Conservation (phyloP, 2,329 filamentous ascomycete species). For the Sarocladiaceae sp. region DNA sequence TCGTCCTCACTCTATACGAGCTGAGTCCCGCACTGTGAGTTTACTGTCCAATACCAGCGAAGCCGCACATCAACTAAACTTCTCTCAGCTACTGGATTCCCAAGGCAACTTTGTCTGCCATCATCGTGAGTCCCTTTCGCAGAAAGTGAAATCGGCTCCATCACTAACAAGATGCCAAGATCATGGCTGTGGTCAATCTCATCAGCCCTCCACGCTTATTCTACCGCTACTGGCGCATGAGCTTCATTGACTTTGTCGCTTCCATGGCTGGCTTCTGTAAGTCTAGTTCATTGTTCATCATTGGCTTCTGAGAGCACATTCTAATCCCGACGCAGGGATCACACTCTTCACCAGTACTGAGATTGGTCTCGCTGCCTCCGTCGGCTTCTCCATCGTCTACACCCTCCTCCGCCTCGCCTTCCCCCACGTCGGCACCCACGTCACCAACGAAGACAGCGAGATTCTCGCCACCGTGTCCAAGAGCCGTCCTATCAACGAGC, state of each 20-base stretch:
- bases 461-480: constrained; percentile 20
- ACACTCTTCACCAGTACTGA: constrained; percentile 56
- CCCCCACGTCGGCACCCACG: constrained; percentile 29
- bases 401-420: constrained; percentile 54
- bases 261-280: constrained; percentile 50
- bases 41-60: background rate
- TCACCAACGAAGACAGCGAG: constrained; percentile 21
- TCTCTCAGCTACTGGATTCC: constrained; percentile 51
- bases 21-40: constrained; percentile 48
- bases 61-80: background rate
- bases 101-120: constrained; percentile 56
- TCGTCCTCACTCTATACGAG: constrained; percentile 56
- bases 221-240: constrained; percentile 59
- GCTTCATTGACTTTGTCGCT: constrained; percentile 57
- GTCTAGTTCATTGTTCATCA: background rate
- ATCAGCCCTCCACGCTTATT: constrained; percentile 53
- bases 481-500: constrained; percentile 13
- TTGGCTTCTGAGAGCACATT: background rate
- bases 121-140: constrained; percentile 41
- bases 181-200: constrained; percentile 57
- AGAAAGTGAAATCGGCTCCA: background rate
- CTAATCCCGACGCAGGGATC: constrained; percentile 35
- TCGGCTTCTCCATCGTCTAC: constrained; percentile 59
- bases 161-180: constrained; percentile 24
- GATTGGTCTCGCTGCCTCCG: constrained; percentile 51